Evolutionary conservation across 345 rosid species (phyloP).

Genomic region (Aquilaria yunnanensis): DNA sequence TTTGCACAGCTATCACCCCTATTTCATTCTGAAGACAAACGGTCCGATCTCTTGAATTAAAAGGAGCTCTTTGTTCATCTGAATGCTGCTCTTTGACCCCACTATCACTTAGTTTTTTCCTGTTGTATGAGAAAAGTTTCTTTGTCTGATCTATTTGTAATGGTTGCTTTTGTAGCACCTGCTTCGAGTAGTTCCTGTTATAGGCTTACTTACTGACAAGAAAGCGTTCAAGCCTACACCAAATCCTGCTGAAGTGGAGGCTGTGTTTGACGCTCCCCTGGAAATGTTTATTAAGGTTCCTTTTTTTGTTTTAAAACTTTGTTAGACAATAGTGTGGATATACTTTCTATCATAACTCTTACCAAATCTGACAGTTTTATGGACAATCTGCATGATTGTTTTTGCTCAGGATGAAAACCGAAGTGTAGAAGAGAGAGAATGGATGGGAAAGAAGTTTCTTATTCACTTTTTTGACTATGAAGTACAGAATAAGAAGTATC

Average conservation of each 20-base stretch:
- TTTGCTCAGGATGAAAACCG: conserved; percentile 44
- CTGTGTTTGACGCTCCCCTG: conserved; percentile 56
- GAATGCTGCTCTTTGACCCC: too few species aligned
- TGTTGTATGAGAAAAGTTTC: too few species aligned
- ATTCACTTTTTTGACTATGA: conserved; percentile 51
- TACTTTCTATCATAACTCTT: too few species aligned
- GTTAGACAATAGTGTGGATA: not conserved
- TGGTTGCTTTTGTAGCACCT: too few species aligned
- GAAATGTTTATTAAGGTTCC: conserved; percentile 76
- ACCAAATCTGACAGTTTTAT: not conserved
- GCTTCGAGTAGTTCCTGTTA: conserved; percentile 44
- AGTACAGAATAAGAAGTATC: conserved; percentile 19
- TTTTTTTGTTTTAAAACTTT: not conserved
- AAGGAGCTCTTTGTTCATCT: too few species aligned
- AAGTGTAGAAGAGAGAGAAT: conserved; percentile 44
- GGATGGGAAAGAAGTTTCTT: conserved; percentile 40
- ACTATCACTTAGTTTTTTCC: too few species aligned
- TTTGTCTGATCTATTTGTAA: too few species aligned
- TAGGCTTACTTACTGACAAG: conserved; percentile 39
- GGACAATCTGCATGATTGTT: not conserved
- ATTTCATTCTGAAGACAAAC: too few species aligned
- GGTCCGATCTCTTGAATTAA: too few species aligned
- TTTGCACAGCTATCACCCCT: too few species aligned
- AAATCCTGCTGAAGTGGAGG: conserved; percentile 54
- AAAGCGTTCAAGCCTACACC: conserved; percentile 39